A percentile compares a stretch with the other conserved stretches of the same genome.
phyloP scores from a whole-genome alignment of 2,329 filamentous ascomycete genomes.

The Pseudomassariella vexata region DNA sequence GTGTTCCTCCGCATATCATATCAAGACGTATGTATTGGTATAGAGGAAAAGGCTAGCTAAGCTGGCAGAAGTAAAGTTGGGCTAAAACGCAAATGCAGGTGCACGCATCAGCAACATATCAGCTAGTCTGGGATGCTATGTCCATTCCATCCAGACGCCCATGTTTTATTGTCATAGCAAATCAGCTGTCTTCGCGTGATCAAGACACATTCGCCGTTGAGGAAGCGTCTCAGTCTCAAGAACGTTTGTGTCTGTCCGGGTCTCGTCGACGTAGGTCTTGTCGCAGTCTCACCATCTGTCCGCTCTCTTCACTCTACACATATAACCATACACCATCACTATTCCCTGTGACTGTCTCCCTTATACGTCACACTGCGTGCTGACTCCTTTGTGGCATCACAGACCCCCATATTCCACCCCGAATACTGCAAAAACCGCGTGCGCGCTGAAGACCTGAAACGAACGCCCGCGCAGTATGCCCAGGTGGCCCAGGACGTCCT shows the following conservation, averaged over 20 bases:
- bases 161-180: conserved; percentile 25
- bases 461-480: conserved; percentile 24
- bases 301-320: too few species aligned
- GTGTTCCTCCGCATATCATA: too few species aligned
- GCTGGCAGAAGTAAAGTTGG: too few species aligned
- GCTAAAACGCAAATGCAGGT: too few species aligned
- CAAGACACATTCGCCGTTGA: conserved; percentile 20
- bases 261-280: conserved; percentile 20
- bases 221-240: conserved; percentile 25
- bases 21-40: too few species aligned
- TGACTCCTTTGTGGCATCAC: too few species aligned
- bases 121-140: conserved; percentile 22
- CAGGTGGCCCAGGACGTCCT: conserved; percentile 22
- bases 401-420: conserved; percentile 29
- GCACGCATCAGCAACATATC: too few species aligned
- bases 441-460: conserved; percentile 16
- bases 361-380: too few species aligned
- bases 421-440: conserved; percentile 20
- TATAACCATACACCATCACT: too few species aligned
- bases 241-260: conserved; percentile 27
- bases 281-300: too few species aligned
- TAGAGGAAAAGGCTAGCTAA: too few species aligned
- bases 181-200: conserved; percentile 15
- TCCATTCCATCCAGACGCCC: conserved; percentile 21
- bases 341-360: too few species aligned